These are phyloP conservation scores for Simmondsia chinensis DNA, from an alignment of 148 eudicot genomes.

Conservation along the genomic window DNA sequence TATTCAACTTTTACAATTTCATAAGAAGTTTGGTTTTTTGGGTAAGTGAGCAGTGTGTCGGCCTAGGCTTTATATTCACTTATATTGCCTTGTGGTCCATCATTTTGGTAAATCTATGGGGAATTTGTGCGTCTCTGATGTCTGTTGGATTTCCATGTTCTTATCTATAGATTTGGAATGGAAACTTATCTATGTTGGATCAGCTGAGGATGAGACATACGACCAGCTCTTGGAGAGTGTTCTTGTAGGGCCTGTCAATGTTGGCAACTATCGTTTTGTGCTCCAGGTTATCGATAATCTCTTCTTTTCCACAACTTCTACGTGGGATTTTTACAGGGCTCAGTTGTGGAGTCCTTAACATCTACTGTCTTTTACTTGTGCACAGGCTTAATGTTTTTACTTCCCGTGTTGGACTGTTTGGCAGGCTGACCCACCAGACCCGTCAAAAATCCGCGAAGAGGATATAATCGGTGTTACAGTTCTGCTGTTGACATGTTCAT, in stretches of 20 bases:
- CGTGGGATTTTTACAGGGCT: no score
- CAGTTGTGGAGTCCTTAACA: no score
- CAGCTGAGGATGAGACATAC: slow-evolving; percentile 95
- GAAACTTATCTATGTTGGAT: slow-evolving; percentile 92
- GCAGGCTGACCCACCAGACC: slow-evolving; percentile 94
- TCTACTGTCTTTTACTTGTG: no score
- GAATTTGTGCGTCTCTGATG: no score
- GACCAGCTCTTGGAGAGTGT: slow-evolving; percentile 93
- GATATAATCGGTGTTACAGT: slow-evolving; percentile 91
- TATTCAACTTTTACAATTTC: no score
- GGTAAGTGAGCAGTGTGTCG: no score
- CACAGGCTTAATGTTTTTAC: neutral
- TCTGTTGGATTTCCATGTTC: no score
- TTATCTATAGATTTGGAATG: slow-evolving; percentile 68
- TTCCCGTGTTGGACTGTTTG: neutral
- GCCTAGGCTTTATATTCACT: no score
- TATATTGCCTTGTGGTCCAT: no score
- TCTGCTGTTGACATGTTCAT: slow-evolving; percentile 75
- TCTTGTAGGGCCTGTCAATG: slow-evolving; percentile 91
- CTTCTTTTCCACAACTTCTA: no score
- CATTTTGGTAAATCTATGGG: no score
- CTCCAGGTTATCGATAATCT: slow-evolving; percentile 44
- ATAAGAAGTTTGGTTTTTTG: no score
- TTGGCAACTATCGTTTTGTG: slow-evolving; percentile 90
- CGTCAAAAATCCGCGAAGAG: slow-evolving; percentile 79